Evolutionary conservation across 352 stramenopile genomes (phyloP), one percentile per base, ranked within the genome.

Genomic region (Thraustochytrium sp.): DNA sequence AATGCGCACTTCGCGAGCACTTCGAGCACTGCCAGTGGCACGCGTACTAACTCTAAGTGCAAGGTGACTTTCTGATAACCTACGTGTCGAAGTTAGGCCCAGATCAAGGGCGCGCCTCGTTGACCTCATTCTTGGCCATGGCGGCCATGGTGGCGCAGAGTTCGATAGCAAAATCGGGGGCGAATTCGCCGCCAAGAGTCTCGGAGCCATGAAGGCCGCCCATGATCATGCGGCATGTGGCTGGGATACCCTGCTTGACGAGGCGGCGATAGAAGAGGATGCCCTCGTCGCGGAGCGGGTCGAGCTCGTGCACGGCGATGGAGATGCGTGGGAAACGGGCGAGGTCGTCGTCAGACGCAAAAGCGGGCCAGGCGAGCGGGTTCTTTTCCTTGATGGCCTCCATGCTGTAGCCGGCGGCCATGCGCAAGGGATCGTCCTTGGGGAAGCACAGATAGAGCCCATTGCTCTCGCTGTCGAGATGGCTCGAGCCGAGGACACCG

Each of bases 261-360:
- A 84, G 75, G 5, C 36, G 72, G 36, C 75, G 75, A 11, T 9
- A 82, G 31, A 84, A 84, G 23, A 76, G 16, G 23, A 55, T 48
- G 18, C 75, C 75, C 61, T 84, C 75, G 40, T 84, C 75, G 21
- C 37, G 51, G 3, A 84, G 38, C 5, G 75, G 75, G 38, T 84
- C 75, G 2, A 74, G 8, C 59, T 84, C 75, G 2, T 78, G 4
- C 16, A 84, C 23, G 18, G 31, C 18, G 18, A 84, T 16, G 29
- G 26, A 21, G 16, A 49, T 36, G 3, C 40, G 75, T 18, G 56
- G 75, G 38, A 84, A 49, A 3, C n/a, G 9, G 8, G 29, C 38
- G 29, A 84, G 36, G 21, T 84, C 21, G 44, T 51, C 75, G 11
- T 38, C 36, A 8, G 75, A 29, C 21, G 75, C 75, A 2, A 48